A percentile compares a stretch with the other conserved stretches of the same genome.
These are phyloP conservation scores for Ascochyta fabae DNA, from an alignment of 2,329 filamentous ascomycete species.

Conservation along the genomic window DNA sequence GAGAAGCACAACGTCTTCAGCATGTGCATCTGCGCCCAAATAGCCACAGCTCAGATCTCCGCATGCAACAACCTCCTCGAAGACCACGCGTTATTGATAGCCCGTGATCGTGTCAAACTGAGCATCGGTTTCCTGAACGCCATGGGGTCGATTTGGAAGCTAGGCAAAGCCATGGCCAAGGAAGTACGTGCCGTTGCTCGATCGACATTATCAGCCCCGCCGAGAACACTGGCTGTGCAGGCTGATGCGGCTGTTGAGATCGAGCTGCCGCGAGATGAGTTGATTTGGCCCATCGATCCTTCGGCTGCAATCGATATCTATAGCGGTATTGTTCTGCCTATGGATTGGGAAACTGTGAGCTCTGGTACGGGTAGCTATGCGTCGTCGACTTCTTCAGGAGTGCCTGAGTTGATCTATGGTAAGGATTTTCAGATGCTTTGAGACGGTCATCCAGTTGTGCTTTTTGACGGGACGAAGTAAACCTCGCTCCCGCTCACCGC, in stretches of 20 bases:
- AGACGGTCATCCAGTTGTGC: no score
- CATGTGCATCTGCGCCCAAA: constrained; percentile 37
- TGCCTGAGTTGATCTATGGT: not conserved
- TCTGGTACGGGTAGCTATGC: constrained; percentile 4
- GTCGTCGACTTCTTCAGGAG: not conserved
- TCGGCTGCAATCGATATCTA: constrained; percentile 43
- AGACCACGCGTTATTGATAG: constrained; percentile 66
- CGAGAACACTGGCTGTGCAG: constrained; percentile 17
- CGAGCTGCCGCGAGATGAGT: constrained; percentile 39
- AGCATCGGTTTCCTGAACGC: constrained; percentile 76
- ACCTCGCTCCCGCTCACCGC: not conserved
- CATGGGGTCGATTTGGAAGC: constrained; percentile 72
- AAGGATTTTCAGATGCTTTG: not conserved
- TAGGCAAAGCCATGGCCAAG: constrained; percentile 70
- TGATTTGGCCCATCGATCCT: constrained; percentile 39
- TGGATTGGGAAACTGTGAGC: constrained; percentile 24
- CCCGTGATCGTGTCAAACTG: constrained; percentile 76
- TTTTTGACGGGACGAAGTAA: not conserved
- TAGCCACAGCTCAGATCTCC: constrained; percentile 56
- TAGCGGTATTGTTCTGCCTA: constrained; percentile 35
- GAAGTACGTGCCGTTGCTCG: constrained; percentile 78
- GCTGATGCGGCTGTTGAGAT: constrained; percentile 24
- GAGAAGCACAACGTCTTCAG: constrained; percentile 66
- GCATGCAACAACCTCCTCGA: constrained; percentile 63
- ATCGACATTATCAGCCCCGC: constrained; percentile 60